Evolutionary conservation across 2,329 filamentous ascomycete species (phyloP), one percentile per base, ranked within the genome.

Genomic region (Monosporascus cannonballus): DNA sequence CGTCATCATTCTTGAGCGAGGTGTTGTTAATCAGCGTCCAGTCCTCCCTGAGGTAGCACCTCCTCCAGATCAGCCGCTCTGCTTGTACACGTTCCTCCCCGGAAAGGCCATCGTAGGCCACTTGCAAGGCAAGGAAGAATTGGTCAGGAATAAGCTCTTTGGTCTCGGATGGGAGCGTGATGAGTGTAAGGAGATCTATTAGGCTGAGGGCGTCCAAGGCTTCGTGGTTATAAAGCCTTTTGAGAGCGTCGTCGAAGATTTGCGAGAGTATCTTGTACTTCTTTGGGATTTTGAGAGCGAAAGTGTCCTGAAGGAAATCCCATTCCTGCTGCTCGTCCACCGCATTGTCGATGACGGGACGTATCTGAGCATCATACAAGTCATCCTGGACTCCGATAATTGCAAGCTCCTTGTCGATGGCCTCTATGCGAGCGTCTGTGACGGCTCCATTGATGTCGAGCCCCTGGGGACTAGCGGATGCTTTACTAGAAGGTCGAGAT

Each of bases 11-110:
- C 65, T 89, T 87, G 54, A 86, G 77, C 47, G 86, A 83, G 1
- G 88, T 93, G 59, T 89, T 84, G 64, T 94, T 93, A 65, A 95
- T 80, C 54, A 75, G 76, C 25, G 80, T 75, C 94, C 94, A 99
- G 65, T 96, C 83, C 67, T 96, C 92, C 48, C 85, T 83, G 59
- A 93, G 79, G 63, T 88, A 88, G 56, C 90, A 86, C 51, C 94
- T 84, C 65, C 94, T 87, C 94, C 94, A 99, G 56, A 97, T 89
- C 39, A 84, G 72, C 17, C 75, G 72, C 66, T 77, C 76, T 5
- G 79, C 79, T 57, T 85, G 78, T 57, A 79, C 77, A 46, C 80
- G 76, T n/a, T 81, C 78, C 18, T 75, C 84, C 58, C 73, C 75
- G 61, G 69, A 76, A 61, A 76, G 78, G 59, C 73, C 82, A 64